Conservation (phyloP, 2,329 filamentous ascomycete genomes). For the Neurospora sp. region DNA sequence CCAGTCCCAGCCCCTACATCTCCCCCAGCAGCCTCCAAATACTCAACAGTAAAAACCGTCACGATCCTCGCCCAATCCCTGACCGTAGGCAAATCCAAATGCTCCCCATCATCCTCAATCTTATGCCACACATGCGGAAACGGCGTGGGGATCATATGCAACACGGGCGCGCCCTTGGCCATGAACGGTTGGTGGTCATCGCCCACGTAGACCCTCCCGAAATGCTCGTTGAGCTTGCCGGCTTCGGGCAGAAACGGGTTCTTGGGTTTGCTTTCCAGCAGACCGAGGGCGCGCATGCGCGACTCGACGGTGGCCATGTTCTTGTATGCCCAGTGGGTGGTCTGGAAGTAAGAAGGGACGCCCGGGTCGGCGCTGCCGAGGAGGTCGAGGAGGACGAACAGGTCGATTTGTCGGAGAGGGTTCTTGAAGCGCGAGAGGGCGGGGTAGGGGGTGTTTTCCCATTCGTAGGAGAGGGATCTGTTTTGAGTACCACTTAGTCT, state of each 20-base stretch:
- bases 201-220: slow-evolving; percentile 42
- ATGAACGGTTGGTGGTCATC: slow-evolving; percentile 95
- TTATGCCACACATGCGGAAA: slow-evolving; percentile 86
- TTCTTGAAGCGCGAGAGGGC: slow-evolving; percentile 61
- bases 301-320: slow-evolving; percentile 64
- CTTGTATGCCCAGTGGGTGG: slow-evolving; percentile 89
- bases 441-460: slow-evolving; percentile 57
- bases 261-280: slow-evolving; percentile 48
- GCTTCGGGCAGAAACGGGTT: slow-evolving; percentile 19
- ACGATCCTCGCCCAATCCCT: slow-evolving; percentile 83
- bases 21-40: slow-evolving; percentile 55
- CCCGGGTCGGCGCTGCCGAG: slow-evolving; percentile 60
- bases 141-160: slow-evolving; percentile 79
- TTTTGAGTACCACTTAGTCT: background rate
- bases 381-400: slow-evolving; percentile 87
- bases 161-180: slow-evolving; percentile 72
- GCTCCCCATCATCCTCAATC: slow-evolving; percentile 70
- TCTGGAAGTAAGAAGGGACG: slow-evolving; percentile 79
- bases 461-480: slow-evolving; percentile 58
- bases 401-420: slow-evolving; percentile 59
- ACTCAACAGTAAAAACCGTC: slow-evolving; percentile 78
- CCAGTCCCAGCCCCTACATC: background rate
- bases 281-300: slow-evolving; percentile 56
- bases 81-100: slow-evolving; percentile 70
- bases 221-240: slow-evolving; percentile 27